These are phyloP conservation scores for Paramecium pentaurelia DNA, from an alignment of 73 alveolate species.

Conservation along the genomic window DNA sequence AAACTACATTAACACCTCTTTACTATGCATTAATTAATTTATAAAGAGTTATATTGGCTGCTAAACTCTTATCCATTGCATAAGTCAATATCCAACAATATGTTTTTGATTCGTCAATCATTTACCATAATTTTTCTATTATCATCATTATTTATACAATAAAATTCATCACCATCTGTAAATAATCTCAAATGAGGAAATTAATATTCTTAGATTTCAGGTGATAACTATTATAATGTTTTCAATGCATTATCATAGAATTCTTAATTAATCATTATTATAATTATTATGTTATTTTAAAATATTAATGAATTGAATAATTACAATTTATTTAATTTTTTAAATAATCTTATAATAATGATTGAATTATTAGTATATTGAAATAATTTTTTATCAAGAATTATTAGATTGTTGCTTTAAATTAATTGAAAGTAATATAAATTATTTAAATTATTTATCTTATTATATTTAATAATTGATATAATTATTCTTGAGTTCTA, in stretches of 20 bases:
- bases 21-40: slow-evolving; percentile 17
- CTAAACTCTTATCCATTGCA: slow-evolving; percentile 36
- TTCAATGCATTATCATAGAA: not conserved
- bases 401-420: too few relatives aligned
- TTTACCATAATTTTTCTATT: not conserved
- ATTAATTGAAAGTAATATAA: too few relatives aligned
- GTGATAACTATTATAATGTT: not conserved
- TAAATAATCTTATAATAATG: too few relatives aligned
- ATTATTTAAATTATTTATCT: too few relatives aligned
- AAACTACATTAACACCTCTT: slow-evolving; percentile 31
- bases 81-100: slow-evolving; percentile 30
- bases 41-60: slow-evolving; percentile 1
- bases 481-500: too few relatives aligned
- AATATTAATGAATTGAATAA: too few relatives aligned
- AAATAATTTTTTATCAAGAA: too few relatives aligned
- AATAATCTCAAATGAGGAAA: not conserved
- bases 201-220: not conserved
- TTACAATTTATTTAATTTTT: too few relatives aligned
- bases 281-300: not conserved
- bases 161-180: slow-evolving; percentile 27
- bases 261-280: not conserved
- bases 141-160: not conserved
- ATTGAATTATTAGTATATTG: too few relatives aligned
- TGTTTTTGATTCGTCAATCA: slow-evolving; percentile 11
- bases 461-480: too few relatives aligned